Evolutionary conservation across 257 asterid species (phyloP), one percentile per base, ranked within the genome.

Genomic region (Solanum dulcamara): DNA sequence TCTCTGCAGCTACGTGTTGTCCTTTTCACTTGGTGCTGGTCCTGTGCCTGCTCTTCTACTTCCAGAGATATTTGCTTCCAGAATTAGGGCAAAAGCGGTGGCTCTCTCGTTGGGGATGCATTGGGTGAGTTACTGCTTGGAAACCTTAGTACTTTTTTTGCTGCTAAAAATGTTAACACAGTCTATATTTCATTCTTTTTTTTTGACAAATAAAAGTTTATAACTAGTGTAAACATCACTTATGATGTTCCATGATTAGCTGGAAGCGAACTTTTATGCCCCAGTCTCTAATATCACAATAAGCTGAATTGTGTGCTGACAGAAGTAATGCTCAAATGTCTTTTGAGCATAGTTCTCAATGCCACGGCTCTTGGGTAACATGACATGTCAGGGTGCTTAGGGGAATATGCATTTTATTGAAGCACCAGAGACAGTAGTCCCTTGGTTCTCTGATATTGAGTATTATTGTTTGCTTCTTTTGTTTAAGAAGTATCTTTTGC

Each of bases 1-100:
- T 60, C 60, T 20, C 84, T 53, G 81, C 95, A 94, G 99, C 72
- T 96, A 96, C 9, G 98, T 96, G 13, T 80, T 94, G 64, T 94
- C 98, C 74, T 96, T 96, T 88, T 93, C 99, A 22, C 98, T 96
- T 88, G 99, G 99, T 44, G 99, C 99, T 86, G 99, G 99, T 84
- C 99, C 99, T 24, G 99, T 96, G 38, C 99, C 99, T 89, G 98
- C 99, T 85, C 99, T 96, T 87, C 93, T 96, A 82, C 97, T 95
- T 85, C 95, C 98, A 15, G 97, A 95, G 89, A 94, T 95, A 74
- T 95, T 94, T 84, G 92, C 98, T 74, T 95, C 97, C 53, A 89
- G 96, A 89, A 95, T 95, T 88, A 92, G 99, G 89, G 98, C 99
- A 86, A 96, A 94, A 91, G 99, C 99, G 42, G 94, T 96, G 81